Conservation (phyloP, 1,139 yeast genomes). For the Lodderomyces theae region DNA sequence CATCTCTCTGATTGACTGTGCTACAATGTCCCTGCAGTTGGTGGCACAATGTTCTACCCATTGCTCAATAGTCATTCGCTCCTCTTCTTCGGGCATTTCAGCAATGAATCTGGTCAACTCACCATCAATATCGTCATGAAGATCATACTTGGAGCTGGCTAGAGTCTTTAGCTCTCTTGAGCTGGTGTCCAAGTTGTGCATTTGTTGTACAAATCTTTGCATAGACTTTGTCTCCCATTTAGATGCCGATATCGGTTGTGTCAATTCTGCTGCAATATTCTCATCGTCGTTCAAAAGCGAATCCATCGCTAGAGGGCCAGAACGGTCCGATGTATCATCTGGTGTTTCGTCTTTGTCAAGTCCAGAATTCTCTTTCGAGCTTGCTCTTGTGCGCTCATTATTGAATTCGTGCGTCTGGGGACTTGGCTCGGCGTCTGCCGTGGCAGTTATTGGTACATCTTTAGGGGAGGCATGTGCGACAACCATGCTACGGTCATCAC, state of each 20-base stretch:
- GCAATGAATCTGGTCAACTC: constrained; percentile 59
- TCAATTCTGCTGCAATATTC: constrained; percentile 1
- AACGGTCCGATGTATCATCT: constrained; percentile 1
- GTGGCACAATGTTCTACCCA: constrained; percentile 62
- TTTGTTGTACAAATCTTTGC: constrained; percentile 20
- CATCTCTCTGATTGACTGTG: constrained; percentile 48
- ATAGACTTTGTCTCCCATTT: constrained; percentile 12
- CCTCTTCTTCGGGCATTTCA: constrained; percentile 67
- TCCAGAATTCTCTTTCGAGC: not conserved
- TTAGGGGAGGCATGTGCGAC: too few species aligned
- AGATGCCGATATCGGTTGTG: not conserved
- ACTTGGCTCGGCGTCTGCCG: too few species aligned
- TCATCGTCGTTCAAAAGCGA: constrained; percentile 8
- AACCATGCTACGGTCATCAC: too few species aligned
- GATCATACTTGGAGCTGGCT: constrained; percentile 25
- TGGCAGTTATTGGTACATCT: too few species aligned
- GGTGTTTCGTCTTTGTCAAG: too few species aligned
- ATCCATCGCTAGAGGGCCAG: constrained; percentile 15
- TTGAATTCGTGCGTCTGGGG: not conserved
- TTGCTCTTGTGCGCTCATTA: not conserved
- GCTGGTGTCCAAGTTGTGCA: constrained; percentile 40
- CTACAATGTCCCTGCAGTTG: constrained; percentile 33
- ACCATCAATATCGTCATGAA: constrained; percentile 62
- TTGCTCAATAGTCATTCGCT: constrained; percentile 64
- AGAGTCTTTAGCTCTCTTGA: constrained; percentile 29